Evolutionary conservation across 129 eudicot species (phyloP), one percentile per base, ranked within the genome.

Genomic region (Scalesia atractyloides): DNA sequence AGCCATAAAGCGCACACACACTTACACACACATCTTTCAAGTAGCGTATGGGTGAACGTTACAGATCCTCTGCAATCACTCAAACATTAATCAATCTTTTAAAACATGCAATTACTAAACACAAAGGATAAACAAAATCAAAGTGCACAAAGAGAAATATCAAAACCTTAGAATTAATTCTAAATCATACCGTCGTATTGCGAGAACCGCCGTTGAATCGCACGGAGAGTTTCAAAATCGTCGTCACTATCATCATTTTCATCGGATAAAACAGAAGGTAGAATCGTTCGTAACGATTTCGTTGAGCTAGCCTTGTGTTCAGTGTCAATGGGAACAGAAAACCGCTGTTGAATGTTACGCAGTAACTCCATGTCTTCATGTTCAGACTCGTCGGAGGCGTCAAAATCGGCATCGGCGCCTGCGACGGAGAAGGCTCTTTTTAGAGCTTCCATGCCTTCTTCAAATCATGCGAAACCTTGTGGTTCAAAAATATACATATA

Each of bases 161-260:
- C 10, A 1, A 58, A 69, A 53, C 33, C 2, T n/a, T n/a, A n/a
- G n/a, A n/a, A n/a, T n/a, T n/a, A n/a, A n/a, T n/a, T n/a, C n/a
- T n/a, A 69, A 59, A 48, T 0, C 14, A 39, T 82, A 88, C 93
- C 96, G 66, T 73, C 60, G 67, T 83, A 89, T 61, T 84, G 81
- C 4, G 85, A 58, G 66, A 92, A 89, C 9, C 96, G 85, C 20
- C 73, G 72, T 74, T 84, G 86, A 80, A 92, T 89, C 7, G 90
- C 92, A 68, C 85, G 87, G 43, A 89, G 88, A 53, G 87, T 86
- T 75, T 92, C 90, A 20, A 81, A 87, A 85, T 89, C 98, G 15
- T 84, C 88, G 43, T 80, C 87, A 49, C 26, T 72, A 64, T 84
- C 88, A 76, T 79, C 87, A 39, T 56, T 68, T 10, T 39, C 57